Conservation (phyloP, 768 basidiomycete species). For the Tylopilus subfusipes region DNA sequence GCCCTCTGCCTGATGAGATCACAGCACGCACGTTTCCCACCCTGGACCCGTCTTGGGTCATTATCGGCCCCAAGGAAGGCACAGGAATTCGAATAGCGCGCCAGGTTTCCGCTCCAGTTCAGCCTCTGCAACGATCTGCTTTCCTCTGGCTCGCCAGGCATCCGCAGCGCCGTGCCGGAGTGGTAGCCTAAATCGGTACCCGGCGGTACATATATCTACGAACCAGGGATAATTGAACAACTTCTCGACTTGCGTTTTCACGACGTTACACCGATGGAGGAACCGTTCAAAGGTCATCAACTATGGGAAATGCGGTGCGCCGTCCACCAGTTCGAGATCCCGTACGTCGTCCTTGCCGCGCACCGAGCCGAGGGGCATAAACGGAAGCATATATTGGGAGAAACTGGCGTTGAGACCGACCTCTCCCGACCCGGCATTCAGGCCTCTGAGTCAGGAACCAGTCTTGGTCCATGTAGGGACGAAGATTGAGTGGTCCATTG, state of each 20-base stretch:
- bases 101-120: background rate
- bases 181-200: conserved; percentile 22
- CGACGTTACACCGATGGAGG: conserved; percentile 37
- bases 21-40: conserved; percentile 39
- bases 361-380: conserved; percentile 39
- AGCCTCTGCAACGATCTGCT: background rate
- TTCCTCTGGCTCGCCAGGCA: no score
- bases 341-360: conserved; percentile 2
- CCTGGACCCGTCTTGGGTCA: conserved; percentile 23
- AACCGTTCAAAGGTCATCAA: conserved; percentile 46
- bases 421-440: conserved; percentile 23
- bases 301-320: conserved; percentile 37
- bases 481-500: conserved; percentile 48
- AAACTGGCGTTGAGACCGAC: conserved; percentile 42
- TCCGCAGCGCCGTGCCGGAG: conserved; percentile 17
- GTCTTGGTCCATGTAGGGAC: conserved; percentile 43
- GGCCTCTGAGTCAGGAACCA: no score
- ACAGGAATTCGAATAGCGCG: background rate
- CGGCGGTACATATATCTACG: conserved; percentile 34
- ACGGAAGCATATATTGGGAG: conserved; percentile 42
- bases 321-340: conserved; percentile 33
- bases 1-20: no score
- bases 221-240: conserved; percentile 26
- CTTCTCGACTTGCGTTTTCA: conserved; percentile 36
- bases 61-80: conserved; percentile 12